Conservation (phyloP, 306 rosid species). For the Vigna trinervia region DNA sequence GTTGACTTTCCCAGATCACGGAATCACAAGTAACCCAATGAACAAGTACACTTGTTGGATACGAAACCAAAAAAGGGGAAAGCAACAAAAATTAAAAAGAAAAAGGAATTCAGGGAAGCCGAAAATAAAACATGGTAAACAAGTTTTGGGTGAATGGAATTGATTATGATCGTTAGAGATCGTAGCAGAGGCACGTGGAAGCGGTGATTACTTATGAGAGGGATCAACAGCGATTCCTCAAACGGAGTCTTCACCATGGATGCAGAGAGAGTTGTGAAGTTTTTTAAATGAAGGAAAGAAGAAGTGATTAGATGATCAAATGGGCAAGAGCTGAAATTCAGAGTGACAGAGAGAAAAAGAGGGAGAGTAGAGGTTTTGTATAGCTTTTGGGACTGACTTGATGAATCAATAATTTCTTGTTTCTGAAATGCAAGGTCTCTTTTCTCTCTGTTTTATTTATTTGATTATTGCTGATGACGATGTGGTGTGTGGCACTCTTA, state of each 20-base stretch:
- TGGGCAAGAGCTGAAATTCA: neutral
- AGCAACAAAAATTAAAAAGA: conserved; percentile 22
- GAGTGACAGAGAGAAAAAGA: neutral
- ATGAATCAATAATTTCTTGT: conserved; percentile 23
- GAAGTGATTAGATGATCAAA: conserved; percentile 45
- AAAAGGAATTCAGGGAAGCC: conserved; percentile 38
- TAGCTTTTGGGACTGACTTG: conserved; percentile 14
- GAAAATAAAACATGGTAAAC: conserved; percentile 39
- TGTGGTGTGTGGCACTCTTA: neutral
- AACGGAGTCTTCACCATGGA: conserved; percentile 46
- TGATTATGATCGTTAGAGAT: conserved; percentile 62
- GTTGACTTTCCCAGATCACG: conserved; percentile 51
- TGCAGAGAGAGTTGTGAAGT: conserved; percentile 42
- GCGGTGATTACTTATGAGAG: conserved; percentile 67
- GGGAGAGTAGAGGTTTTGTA: neutral
- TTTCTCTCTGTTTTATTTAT: neutral
- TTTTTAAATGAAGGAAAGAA: neutral
- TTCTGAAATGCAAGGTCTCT: neutral
- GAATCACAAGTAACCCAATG: conserved; percentile 42
- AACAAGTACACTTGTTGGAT: conserved; percentile 48
- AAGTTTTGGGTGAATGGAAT: conserved; percentile 52
- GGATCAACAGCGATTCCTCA: conserved; percentile 55
- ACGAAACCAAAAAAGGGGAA: conserved; percentile 38
- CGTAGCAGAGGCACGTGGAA: conserved; percentile 52
- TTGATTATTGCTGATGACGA: neutral